Base-by-base conservation (phyloP, 1,284 basidiomycete genomes). In the Phaffia rhodozyma region DNA sequence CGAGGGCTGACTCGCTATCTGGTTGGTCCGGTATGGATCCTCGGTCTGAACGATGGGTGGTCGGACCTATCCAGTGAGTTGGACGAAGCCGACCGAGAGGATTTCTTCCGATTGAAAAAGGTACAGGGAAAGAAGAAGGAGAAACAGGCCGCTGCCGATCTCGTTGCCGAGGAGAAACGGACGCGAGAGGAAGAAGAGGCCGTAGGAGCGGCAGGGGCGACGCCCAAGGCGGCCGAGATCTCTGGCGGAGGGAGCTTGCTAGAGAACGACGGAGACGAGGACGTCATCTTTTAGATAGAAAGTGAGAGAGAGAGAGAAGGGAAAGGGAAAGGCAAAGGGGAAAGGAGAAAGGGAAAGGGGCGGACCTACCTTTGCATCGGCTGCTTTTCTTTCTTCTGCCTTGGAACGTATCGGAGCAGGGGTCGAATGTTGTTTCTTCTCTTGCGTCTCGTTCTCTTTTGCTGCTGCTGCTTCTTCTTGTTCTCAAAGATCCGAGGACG, bases 41-140 rank as follows among this genome's bases (percentile, higher is more conserved):
- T 7, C 13, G 38, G 16, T 43, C 38, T 43, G 38, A 16, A 43
- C 13, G 38, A 43, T 43, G 38, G n/a, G 32, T 9, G 29, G 43
- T 23, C 38, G 2, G 2, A 13, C n/a, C 29, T 18, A 23, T 30
- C 5, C 34, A 65, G 63, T 68, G 91, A 94, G 76, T 77, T 97
- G 65, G 92, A 97, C 71, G 92, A 97, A 77, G 94, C 94, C 89
- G 92, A 97, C 77, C 83, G 92, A 69, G 92, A 97, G 75, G 92
- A 97, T 74, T 97, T 97, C 80, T 97, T 96, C 81, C 83, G 91
- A 70, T 77, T 94, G 69, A 94, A 96, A 78, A 97, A 97, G 75
- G 91, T 97, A 9, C 92, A 97, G 75, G 89, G 89, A 49, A 97
- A 96, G 83, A 96, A 96, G 83, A 96, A 96, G 78, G 68, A 70